Percentiles rank a stretch among this genome's conserved stretches.
Conservation (phyloP, 352 stramenopile genomes). For the Globisporangium yorkense region DNA sequence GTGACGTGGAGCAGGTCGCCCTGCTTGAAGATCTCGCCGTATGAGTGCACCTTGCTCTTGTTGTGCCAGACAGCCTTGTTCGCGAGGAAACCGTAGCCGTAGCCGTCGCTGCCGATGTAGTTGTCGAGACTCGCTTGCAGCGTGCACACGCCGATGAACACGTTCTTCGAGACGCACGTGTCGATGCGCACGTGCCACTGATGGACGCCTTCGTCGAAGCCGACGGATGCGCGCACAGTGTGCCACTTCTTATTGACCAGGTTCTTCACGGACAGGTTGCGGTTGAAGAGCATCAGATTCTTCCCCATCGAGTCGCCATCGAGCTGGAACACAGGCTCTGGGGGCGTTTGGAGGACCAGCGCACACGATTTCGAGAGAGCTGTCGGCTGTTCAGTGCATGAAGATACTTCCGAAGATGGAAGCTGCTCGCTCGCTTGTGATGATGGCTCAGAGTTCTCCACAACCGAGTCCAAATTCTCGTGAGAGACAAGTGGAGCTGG, state of each 20-base stretch:
- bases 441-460: not conserved
- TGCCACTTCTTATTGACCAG: slow-evolving; percentile 89
- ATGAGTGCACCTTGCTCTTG: slow-evolving; percentile 84
- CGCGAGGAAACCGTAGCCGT: slow-evolving; percentile 87
- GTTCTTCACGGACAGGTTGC: slow-evolving; percentile 82
- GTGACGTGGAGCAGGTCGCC: slow-evolving; percentile 82
- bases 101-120: slow-evolving; percentile 85
- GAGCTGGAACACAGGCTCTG: slow-evolving; percentile 67
- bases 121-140: slow-evolving; percentile 74
- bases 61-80: slow-evolving; percentile 92
- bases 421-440: not conserved
- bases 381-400: not conserved
- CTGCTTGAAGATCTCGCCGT: slow-evolving; percentile 90
- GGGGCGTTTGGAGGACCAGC: slow-evolving; percentile 43
- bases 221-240: slow-evolving; percentile 59
- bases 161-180: slow-evolving; percentile 88
- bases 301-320: slow-evolving; percentile 50
- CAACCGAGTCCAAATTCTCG: too few relatives aligned
- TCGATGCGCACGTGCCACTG: slow-evolving; percentile 86
- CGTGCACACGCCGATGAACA: slow-evolving; percentile 86
- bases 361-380: not conserved
- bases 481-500: too few relatives aligned
- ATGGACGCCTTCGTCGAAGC: slow-evolving; percentile 79
- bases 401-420: not conserved
- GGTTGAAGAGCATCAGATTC: slow-evolving; percentile 73